Percentiles rank a stretch among this genome's conserved stretches.
Conservation (phyloP, 2,329 filamentous ascomycete species). For the Epichloe coenophiala region DNA sequence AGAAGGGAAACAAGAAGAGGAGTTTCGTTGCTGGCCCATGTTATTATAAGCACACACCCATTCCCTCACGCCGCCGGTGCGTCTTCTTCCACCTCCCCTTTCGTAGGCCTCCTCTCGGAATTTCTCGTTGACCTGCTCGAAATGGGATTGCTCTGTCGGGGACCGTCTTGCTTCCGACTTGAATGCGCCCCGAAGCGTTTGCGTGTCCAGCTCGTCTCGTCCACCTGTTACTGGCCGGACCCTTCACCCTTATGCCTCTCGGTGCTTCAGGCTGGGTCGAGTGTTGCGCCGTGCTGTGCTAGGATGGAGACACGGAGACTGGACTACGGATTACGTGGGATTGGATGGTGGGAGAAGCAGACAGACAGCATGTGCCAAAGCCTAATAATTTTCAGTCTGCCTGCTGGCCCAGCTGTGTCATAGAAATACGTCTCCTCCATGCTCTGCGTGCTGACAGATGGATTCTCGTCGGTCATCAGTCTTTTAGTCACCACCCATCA, state of each 20-base stretch:
- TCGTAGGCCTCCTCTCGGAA: too few relatives aligned
- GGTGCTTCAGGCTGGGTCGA: too few relatives aligned
- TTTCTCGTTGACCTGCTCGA: background rate
- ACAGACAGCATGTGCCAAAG: conserved; percentile 1
- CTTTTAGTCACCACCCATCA: background rate
- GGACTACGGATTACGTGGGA: background rate
- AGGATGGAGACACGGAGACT: background rate
- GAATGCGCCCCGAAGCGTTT: background rate
- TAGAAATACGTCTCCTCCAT: background rate
- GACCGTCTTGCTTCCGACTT: background rate
- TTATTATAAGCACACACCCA: background rate
- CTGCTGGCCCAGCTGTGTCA: background rate
- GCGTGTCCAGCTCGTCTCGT: background rate
- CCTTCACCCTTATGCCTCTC: background rate
- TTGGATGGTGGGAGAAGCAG: background rate
- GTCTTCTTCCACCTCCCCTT: background rate
- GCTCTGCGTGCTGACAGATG: background rate
- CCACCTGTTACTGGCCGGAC: background rate
- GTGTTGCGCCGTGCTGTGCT: too few relatives aligned
- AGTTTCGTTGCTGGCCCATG: background rate
- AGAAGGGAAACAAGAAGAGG: background rate
- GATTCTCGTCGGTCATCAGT: background rate
- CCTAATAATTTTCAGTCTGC: background rate
- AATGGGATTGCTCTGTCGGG: background rate
- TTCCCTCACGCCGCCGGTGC: background rate